Base-by-base conservation (phyloP, 768 basidiomycete species). In the Podaxis sp. region DNA sequence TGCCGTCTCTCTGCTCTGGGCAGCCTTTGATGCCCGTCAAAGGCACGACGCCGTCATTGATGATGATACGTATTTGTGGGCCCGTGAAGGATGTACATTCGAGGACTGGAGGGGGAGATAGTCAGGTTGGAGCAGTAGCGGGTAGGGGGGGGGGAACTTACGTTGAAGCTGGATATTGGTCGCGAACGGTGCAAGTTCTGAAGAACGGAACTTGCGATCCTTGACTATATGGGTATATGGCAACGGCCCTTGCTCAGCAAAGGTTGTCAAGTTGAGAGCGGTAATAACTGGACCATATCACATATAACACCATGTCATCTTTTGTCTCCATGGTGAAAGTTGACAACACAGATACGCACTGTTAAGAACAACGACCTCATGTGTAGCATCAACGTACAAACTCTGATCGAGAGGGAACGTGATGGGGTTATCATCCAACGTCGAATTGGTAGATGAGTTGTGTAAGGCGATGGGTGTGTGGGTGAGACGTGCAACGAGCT, bases 361-460 rank as follows among this genome's bases (percentile, higher is more conserved):
- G 68, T 94, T 90, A n/a, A 94, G 75, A 0, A 95, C 86, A 41
- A 95, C 90, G n/a, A 93, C 91, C 68, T 96, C 95, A 62, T 96
- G 95, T 1, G 90, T 92, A 5, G 92, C 92, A 70, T 96, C 95
- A 6, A 94, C 93, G 63, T 95, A 96, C 37, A 96, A 71, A 59
- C 79, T 82, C 58, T 92, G 84, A 26, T 82, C 75, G 1, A 93
- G 79, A 6, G 90, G 91, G 83, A 91, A 92, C 0, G 85, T 89
- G 17, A 81, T 78, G 0, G 80, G 77, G 66, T 83, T 86, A 64
- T 90, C 83, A 65, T 95, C 82, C 58, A 95, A 79, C 0, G 93
- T 94, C 12, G 87, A 78, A 69, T 98, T 98, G 4, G 92, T 95
- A 0, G 91, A 90, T 15, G 91, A 87, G 70, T 94, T 90, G 77